Conservation (phyloP, 2,329 filamentous ascomycete genomes). For the Davidsoniella virescens region DNA sequence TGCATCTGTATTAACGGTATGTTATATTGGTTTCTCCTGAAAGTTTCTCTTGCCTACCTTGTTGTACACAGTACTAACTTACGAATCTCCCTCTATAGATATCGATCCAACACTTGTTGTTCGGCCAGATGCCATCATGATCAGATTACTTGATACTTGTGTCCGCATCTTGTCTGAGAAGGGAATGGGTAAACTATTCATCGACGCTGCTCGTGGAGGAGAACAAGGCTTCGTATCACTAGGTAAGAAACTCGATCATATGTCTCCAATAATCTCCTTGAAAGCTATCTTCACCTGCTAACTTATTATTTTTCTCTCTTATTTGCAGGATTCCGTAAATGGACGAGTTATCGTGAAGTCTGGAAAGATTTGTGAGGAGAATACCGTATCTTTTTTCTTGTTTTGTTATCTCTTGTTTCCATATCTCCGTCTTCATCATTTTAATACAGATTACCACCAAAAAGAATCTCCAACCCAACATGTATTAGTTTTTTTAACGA, state of each 20-base stretch:
- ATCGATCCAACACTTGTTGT: constrained; percentile 27
- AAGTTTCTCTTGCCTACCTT: constrained; percentile 5
- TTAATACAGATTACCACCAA: background rate
- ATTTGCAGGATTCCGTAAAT: constrained; percentile 36
- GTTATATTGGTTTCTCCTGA: constrained; percentile 13
- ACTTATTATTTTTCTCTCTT: background rate
- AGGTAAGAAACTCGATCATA: constrained; percentile 24
- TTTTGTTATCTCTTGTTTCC: background rate
- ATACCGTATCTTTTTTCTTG: too few relatives aligned
- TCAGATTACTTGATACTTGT: constrained; percentile 37
- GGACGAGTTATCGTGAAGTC: constrained; percentile 39
- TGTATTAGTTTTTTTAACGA: too few relatives aligned
- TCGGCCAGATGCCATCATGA: constrained; percentile 32
- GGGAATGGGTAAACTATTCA: constrained; percentile 37
- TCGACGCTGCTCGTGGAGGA: constrained; percentile 37
- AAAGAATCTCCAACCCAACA: too few relatives aligned
- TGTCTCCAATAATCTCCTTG: too few relatives aligned
- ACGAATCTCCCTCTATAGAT: constrained; percentile 17
- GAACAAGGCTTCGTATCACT: constrained; percentile 34
- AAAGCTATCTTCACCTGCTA: background rate
- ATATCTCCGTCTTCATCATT: background rate
- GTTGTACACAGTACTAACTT: background rate
- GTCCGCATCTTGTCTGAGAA: constrained; percentile 29
- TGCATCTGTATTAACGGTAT: constrained; percentile 42
- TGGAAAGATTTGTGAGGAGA: constrained; percentile 27